A percentile compares a stretch with the other conserved stretches of the same genome.
These are phyloP conservation scores for Candida ulmi DNA, from an alignment of 805 yeast species.

Conservation along the genomic window DNA sequence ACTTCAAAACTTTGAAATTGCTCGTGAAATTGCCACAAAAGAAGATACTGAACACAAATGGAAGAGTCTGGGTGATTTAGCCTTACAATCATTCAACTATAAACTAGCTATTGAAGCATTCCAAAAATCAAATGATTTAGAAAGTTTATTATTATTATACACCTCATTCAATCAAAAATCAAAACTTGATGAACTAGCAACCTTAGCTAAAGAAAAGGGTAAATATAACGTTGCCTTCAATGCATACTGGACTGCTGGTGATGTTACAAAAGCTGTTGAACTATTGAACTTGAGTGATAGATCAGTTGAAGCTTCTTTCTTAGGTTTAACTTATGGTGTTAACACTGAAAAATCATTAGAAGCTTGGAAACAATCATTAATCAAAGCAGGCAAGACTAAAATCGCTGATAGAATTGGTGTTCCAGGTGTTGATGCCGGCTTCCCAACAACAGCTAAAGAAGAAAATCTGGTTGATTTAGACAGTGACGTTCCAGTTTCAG, in stretches of 20 bases:
- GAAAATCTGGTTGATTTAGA: constrained; percentile 37
- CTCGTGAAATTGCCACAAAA: constrained; percentile 56
- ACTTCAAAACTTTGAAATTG: constrained; percentile 66
- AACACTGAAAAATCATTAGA: constrained; percentile 43
- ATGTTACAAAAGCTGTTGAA: constrained; percentile 54
- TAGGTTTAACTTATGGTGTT: constrained; percentile 62
- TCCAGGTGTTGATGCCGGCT: constrained; percentile 31
- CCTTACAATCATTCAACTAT: constrained; percentile 73
- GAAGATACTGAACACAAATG: constrained; percentile 66
- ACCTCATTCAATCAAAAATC: constrained; percentile 70
- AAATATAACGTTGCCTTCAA: constrained; percentile 88
- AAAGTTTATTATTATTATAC: constrained; percentile 75
- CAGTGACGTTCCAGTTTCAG: constrained; percentile 20
- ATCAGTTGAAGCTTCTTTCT: constrained; percentile 77
- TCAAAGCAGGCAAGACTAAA: constrained; percentile 42
- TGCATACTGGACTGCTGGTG: constrained; percentile 83
- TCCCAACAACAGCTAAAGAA: constrained; percentile 28
- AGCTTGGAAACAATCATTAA: constrained; percentile 64
- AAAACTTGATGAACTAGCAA: constrained; percentile 59
- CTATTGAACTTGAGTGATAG: constrained; percentile 65
- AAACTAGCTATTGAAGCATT: constrained; percentile 76
- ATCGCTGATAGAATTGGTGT: constrained; percentile 58
- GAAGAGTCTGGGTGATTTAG: constrained; percentile 87
- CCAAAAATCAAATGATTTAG: constrained; percentile 71
- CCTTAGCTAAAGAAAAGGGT: constrained; percentile 63